Percentiles rank a stretch among this genome's conserved stretches.
Evolutionary conservation across 345 rosid genomes (phyloP).

Genomic region (Bretschneidera sinensis): DNA sequence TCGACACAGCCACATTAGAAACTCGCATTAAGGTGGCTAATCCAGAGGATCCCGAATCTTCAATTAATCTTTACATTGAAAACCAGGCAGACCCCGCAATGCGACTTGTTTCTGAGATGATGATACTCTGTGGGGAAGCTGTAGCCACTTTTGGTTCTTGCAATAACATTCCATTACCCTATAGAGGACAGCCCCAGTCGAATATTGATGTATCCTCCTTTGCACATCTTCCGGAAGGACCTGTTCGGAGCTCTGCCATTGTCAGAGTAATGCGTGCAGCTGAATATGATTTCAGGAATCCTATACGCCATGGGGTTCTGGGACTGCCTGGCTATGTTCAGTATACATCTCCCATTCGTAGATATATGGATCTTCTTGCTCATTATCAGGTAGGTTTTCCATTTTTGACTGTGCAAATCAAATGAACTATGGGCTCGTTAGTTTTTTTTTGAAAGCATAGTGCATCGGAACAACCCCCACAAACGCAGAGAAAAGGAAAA

Average conservation of each 20-base stretch:
- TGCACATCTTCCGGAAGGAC: slow-evolving; percentile 93
- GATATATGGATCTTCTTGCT: slow-evolving; percentile 94
- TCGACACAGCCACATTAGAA: slow-evolving; percentile 80
- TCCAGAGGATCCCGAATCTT: slow-evolving; percentile 81
- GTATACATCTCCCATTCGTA: slow-evolving; percentile 95
- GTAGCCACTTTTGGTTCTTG: slow-evolving; percentile 74
- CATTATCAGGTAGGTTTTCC: slow-evolving; percentile 91
- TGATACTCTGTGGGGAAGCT: slow-evolving; percentile 95
- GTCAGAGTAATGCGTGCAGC: slow-evolving; percentile 87
- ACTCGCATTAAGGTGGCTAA: slow-evolving; percentile 81
- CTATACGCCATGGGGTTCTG: slow-evolving; percentile 78
- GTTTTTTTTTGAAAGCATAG: too few relatives aligned
- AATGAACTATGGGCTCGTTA: too few relatives aligned
- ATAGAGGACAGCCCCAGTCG: slow-evolving; percentile 95
- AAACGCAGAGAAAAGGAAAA: too few relatives aligned
- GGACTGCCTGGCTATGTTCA: slow-evolving; percentile 97
- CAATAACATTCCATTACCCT: slow-evolving; percentile 79
- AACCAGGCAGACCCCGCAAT: slow-evolving; percentile 86
- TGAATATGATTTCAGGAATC: slow-evolving; percentile 80
- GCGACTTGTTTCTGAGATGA: slow-evolving; percentile 96
- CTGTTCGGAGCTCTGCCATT: slow-evolving; percentile 72
- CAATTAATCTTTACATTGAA: slow-evolving; percentile 77
- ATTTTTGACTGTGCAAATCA: too few relatives aligned
- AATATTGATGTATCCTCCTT: slow-evolving; percentile 75
- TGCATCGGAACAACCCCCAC: too few relatives aligned